Conservation (phyloP, 495 filamentous ascomycete species). For the Podospora comata region DNA sequence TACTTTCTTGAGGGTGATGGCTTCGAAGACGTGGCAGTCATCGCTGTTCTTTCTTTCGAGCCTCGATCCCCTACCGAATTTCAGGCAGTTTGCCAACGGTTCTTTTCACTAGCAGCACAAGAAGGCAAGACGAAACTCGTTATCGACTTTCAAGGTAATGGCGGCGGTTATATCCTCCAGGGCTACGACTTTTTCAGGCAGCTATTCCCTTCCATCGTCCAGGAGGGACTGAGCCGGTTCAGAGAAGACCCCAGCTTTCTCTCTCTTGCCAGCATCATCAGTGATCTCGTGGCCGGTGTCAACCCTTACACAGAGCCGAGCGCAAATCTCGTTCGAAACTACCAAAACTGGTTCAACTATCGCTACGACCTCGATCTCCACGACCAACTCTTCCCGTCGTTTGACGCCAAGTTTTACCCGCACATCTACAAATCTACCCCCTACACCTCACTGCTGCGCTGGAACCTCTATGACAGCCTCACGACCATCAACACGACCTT, state of each 20-base stretch:
- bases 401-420: constrained; percentile 38
- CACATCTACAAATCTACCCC: constrained; percentile 30
- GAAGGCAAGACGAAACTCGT: constrained; percentile 49
- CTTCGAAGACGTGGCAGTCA: constrained; percentile 40
- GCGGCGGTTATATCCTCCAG: constrained; percentile 47
- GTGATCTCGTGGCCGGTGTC: constrained; percentile 30
- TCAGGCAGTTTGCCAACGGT: constrained; percentile 38
- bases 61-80: constrained; percentile 30
- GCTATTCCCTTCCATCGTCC: constrained; percentile 31
- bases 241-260: constrained; percentile 34
- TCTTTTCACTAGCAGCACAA: constrained; percentile 36
- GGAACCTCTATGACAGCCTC: constrained; percentile 39
- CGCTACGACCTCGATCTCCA: constrained; percentile 39
- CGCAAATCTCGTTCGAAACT: constrained; percentile 26
- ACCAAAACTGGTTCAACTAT: constrained; percentile 37
- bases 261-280: constrained; percentile 33
- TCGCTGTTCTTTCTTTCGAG: constrained; percentile 28
- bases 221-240: constrained; percentile 25
- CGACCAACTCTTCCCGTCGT: constrained; percentile 35
- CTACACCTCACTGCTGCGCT: constrained; percentile 40
- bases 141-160: constrained; percentile 53
- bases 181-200: constrained; percentile 43
- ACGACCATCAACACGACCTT: constrained; percentile 39
- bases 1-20: constrained; percentile 45
- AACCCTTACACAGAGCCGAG: constrained; percentile 30